Percentiles rank a stretch among this genome's conserved stretches.
Conservation (phyloP, 2,329 filamentous ascomycete species). For the Cytospora chrysosperma region DNA sequence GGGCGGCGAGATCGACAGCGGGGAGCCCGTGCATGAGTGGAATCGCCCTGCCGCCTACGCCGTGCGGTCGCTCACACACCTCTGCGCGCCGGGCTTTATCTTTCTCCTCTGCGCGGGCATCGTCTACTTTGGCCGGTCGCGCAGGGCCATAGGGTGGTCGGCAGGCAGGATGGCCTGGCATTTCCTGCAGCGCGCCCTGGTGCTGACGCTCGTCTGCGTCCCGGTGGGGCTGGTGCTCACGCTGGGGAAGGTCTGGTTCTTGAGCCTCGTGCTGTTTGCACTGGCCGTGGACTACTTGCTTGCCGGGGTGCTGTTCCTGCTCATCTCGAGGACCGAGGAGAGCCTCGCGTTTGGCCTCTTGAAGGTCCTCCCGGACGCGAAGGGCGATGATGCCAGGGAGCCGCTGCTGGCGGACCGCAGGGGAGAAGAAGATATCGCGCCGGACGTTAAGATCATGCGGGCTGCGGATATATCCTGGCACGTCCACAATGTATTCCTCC, state of each 20-base stretch:
- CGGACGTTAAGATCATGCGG: conserved; percentile 27
- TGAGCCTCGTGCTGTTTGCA: conserved; percentile 45
- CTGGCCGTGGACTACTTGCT: conserved; percentile 47
- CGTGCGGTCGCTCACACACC: conserved; percentile 43
- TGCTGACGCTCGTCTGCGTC: conserved; percentile 37
- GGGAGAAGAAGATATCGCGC: conserved; percentile 23
- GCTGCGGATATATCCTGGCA: conserved; percentile 40
- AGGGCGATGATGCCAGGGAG: conserved; percentile 31
- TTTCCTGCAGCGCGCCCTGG: conserved; percentile 38
- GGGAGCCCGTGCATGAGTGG: conserved; percentile 37
- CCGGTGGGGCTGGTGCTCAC: conserved; percentile 36
- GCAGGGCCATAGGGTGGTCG: conserved; percentile 41
- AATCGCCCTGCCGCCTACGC: conserved; percentile 39
- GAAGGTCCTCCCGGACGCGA: conserved; percentile 25
- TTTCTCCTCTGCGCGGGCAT: conserved; percentile 47
- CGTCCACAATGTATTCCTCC: conserved; percentile 39
- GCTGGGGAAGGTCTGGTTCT: conserved; percentile 39
- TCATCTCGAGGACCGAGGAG: conserved; percentile 36
- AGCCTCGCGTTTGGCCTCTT: conserved; percentile 32
- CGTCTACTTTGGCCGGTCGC: conserved; percentile 45
- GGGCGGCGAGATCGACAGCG: conserved; percentile 37
- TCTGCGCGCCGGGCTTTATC: conserved; percentile 46
- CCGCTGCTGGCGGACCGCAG: conserved; percentile 31
- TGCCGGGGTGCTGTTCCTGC: conserved; percentile 42
- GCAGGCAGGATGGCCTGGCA: conserved; percentile 36